phyloP scores from a whole-genome alignment of 805 yeast genomes.

The Ogataea haglerorum region DNA sequence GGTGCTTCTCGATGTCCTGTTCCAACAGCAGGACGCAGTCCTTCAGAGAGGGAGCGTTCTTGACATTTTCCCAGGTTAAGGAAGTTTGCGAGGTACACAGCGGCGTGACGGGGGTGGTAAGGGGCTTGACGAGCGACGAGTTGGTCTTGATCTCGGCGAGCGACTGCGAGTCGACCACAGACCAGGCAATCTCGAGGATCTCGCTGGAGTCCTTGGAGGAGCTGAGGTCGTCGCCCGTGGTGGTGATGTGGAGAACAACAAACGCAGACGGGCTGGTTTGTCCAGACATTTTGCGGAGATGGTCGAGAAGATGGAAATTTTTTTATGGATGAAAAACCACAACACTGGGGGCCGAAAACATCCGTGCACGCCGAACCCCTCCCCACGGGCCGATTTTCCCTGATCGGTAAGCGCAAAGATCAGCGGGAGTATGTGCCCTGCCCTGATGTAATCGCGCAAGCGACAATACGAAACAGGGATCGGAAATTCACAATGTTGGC shows the following conservation, averaged over 20 bases:
- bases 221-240: conserved; percentile 66
- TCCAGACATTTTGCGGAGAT: conserved; percentile 2
- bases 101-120: conserved; percentile 63
- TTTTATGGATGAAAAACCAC: neutral
- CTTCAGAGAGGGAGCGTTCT: conserved; percentile 54
- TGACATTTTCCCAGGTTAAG: conserved; percentile 59
- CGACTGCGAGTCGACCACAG: conserved; percentile 51
- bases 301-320: conserved; percentile 6
- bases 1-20: conserved; percentile 41
- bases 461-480: neutral
- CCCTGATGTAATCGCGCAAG: neutral
- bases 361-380: conserved; percentile 4
- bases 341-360: neutral
- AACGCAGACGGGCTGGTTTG: conserved; percentile 31
- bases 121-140: conserved; percentile 54
- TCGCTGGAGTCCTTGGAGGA: conserved; percentile 67
- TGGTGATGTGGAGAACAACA: conserved; percentile 57
- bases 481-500: neutral
- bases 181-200: conserved; percentile 66
- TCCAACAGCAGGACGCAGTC: conserved; percentile 62
- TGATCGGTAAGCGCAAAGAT: neutral
- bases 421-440: conserved; percentile 8
- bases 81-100: conserved; percentile 49
- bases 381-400: neutral
- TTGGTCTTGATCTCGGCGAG: conserved; percentile 42